Percentiles rank a stretch among this genome's conserved stretches.
phyloP scores from a whole-genome alignment of 2,329 filamentous ascomycete genomes.

The Tricladium varicosporioides region DNA sequence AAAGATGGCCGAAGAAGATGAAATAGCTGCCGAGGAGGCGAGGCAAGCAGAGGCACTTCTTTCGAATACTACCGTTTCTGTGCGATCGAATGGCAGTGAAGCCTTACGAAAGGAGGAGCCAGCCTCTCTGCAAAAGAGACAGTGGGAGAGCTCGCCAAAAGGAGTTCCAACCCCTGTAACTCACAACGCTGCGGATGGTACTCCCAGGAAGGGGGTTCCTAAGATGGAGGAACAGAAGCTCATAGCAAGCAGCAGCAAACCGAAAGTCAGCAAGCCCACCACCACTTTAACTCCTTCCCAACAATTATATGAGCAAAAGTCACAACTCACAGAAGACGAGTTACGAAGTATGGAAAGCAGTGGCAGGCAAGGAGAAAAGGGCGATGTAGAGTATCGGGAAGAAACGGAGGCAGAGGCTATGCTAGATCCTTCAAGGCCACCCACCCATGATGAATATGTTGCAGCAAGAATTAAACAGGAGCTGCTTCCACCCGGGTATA shows the following conservation, averaged over 20 bases:
- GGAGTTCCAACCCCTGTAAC: constrained; percentile 15
- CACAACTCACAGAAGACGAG: background rate
- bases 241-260: background rate
- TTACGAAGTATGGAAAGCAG: background rate
- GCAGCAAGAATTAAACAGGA: constrained; percentile 43
- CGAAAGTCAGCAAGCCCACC: background rate
- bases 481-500: constrained; percentile 50
- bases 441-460: constrained; percentile 55
- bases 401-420: constrained; percentile 3
- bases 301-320: constrained; percentile 3
- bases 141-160: constrained; percentile 11
- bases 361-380: constrained; percentile 1
- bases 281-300: background rate
- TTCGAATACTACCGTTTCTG: background rate
- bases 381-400: background rate
- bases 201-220: background rate
- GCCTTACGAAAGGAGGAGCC: constrained; percentile 14
- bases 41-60: background rate
- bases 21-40: background rate
- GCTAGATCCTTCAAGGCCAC: constrained; percentile 26
- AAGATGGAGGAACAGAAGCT: background rate
- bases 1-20: background rate
- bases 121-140: constrained; percentile 15
- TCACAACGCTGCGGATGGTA: constrained; percentile 13
- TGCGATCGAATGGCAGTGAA: constrained; percentile 1